A percentile compares a stretch with the other conserved stretches of the same genome.
These are phyloP conservation scores for Pleurotus ostreatus DNA, from an alignment of 768 basidiomycete genomes.

Conservation along the genomic window DNA sequence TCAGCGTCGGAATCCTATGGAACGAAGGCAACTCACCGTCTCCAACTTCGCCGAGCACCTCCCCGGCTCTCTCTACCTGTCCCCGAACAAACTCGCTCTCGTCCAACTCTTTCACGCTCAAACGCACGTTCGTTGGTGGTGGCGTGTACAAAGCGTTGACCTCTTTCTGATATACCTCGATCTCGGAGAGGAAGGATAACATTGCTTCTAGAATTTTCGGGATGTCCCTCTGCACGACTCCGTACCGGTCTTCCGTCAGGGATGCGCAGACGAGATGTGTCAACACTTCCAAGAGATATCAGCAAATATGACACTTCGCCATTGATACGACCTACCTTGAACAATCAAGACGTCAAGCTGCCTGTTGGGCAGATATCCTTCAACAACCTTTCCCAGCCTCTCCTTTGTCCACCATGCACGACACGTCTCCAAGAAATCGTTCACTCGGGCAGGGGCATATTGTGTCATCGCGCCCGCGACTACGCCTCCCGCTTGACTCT, in stretches of 20 bases:
- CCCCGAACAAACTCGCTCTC: constrained; percentile 33
- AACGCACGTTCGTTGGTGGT: constrained; percentile 29
- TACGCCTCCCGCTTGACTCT: neutral
- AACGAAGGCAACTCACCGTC: constrained; percentile 46
- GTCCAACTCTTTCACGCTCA: constrained; percentile 28
- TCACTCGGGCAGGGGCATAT: constrained; percentile 27
- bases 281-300: constrained; percentile 41
- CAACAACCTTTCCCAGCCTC: constrained; percentile 47
- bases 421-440: constrained; percentile 18
- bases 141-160: constrained; percentile 38
- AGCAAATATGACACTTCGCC: neutral
- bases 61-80: constrained; percentile 55
- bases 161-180: constrained; percentile 63
- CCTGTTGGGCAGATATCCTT: constrained; percentile 52
- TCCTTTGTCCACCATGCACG: constrained; percentile 57
- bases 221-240: constrained; percentile 82
- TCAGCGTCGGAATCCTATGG: neutral
- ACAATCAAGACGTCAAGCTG: constrained; percentile 61
- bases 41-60: constrained; percentile 46
- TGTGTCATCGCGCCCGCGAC: constrained; percentile 2
- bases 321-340: constrained; percentile 43
- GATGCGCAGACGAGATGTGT: constrained; percentile 68
- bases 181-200: constrained; percentile 55
- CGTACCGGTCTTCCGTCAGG: constrained; percentile 75
- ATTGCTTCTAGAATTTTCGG: constrained; percentile 78